A percentile compares a stretch with the other conserved stretches of the same genome.
These are phyloP conservation scores for Diversispora eburnea DNA, from an alignment of 192 early-diverging fungal genomes.

Conservation along the genomic window DNA sequence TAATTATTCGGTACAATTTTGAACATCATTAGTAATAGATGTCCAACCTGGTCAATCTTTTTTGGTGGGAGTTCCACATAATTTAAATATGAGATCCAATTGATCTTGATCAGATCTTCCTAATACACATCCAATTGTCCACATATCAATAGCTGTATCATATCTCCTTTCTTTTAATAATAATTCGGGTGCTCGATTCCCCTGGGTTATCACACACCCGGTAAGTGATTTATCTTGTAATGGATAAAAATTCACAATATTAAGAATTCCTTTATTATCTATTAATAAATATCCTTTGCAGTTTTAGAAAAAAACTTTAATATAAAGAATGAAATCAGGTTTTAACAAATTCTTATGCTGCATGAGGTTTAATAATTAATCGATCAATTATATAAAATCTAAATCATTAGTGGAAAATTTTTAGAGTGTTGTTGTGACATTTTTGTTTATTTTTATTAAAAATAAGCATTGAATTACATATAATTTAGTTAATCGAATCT, in stretches of 20 bases:
- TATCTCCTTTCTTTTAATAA: conserved; percentile 82
- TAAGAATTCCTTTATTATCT: conserved; percentile 83
- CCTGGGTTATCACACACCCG: conserved; percentile 87
- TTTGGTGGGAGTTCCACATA: conserved; percentile 87
- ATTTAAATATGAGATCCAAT: conserved; percentile 76
- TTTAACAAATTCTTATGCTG: too few relatives aligned
- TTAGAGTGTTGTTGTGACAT: too few relatives aligned
- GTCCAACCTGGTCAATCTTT: conserved; percentile 76
- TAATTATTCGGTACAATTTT: conserved; percentile 50
- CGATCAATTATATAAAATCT: too few relatives aligned
- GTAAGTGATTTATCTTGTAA: conserved; percentile 65
- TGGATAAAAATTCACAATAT: conserved; percentile 91
- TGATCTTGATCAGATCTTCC: conserved; percentile 82
- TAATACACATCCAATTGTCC: conserved; percentile 98
- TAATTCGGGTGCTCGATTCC: conserved; percentile 98
- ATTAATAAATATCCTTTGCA: conserved; percentile 94
- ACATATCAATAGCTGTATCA: conserved; percentile 90
- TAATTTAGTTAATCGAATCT: too few relatives aligned
- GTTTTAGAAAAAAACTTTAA: conserved; percentile 70
- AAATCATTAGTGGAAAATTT: too few relatives aligned
- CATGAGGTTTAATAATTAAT: too few relatives aligned
- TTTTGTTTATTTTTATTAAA: too few relatives aligned
- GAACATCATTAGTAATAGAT: conserved; percentile 45
- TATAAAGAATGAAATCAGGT: too few relatives aligned
- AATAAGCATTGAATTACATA: too few relatives aligned